Base-by-base conservation (phyloP, 352 stramenopile species). In the Elongisporangium anandrum region DNA sequence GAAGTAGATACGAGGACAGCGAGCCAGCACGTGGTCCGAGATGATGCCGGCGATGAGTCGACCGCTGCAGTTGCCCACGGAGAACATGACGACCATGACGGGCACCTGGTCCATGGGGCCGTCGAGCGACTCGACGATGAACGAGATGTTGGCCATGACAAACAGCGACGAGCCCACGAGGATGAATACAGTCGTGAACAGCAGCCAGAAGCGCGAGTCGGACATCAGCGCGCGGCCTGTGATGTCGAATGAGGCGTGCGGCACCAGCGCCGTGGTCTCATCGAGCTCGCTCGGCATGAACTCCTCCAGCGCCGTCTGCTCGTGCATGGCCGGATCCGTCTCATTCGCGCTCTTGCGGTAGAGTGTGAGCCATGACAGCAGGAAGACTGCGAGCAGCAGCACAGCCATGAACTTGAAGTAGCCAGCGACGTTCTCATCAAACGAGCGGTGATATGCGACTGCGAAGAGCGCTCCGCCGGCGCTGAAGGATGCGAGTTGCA, bases 81-180 rank as follows among this genome's bases (percentile, higher is more conserved):
- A 93, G 48, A 94, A 92, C 23, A 88, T 54, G 50, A 69, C 73
- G 22, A 92, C 81, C 69, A 91, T 87, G 12, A 63, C 72, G 10
- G 84, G 63, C 9, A 94, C 78, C 53, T 90, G 76, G 17, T 76
- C 63, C 48, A 72, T 67, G 0, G 66, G 63, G 13, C 79, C 79
- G 7, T 58, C 60, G 4, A 78, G 58, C 7, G 81, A 87, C 54
- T 90, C 76, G 17, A 90, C 78, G 49, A 92, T 85, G 69, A 94
- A 94, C 9, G 78, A 72, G 55, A 92, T 83, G 63, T 91, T 93
- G 49, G 81, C 66, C 78, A 93, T 90, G 47, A 94, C 66, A 59
- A 94, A 92, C 8, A 94, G 64, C 49, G 79, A 77, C 17, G 78
- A 79, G 13, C 81, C 80, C 34, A 94, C 80, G 24, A 90, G 60